Percentiles rank a stretch among this genome's conserved stretches.
phyloP scores from a whole-genome alignment of 106 monocot species.

The Dioscorea zingiberensis region DNA sequence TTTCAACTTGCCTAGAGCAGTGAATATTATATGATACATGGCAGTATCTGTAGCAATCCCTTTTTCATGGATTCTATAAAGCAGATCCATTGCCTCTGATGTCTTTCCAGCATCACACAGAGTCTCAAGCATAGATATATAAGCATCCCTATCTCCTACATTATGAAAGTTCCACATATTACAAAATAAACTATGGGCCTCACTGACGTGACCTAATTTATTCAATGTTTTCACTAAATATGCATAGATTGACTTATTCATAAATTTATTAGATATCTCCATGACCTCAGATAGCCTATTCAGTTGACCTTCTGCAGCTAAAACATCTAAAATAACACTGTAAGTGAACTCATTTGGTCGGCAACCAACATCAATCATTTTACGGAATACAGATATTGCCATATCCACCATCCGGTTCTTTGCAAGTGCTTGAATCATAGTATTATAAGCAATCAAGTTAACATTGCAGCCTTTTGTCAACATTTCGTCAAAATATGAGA shows the following conservation, averaged over 20 bases:
- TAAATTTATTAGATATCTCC: slow-evolving; percentile 60
- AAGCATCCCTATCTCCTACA: slow-evolving; percentile 67
- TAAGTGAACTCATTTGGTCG: slow-evolving; percentile 91
- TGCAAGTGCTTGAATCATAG: slow-evolving; percentile 84
- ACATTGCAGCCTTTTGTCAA: slow-evolving; percentile 48
- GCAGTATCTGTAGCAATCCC: slow-evolving; percentile 57
- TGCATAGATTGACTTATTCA: slow-evolving; percentile 66
- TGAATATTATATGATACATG: slow-evolving; percentile 86
- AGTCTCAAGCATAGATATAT: slow-evolving; percentile 74
- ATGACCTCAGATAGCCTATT: slow-evolving; percentile 58
- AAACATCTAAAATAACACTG: slow-evolving; percentile 52
- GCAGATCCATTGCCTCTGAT: slow-evolving; percentile 75
- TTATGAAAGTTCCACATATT: slow-evolving; percentile 79
- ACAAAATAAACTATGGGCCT: slow-evolving; percentile 83
- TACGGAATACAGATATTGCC: slow-evolving; percentile 60
- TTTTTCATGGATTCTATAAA: slow-evolving; percentile 74
- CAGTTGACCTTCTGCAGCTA: slow-evolving; percentile 53
- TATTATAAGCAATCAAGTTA: slow-evolving; percentile 80
- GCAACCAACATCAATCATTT: slow-evolving; percentile 80
- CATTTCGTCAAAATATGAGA: slow-evolving; percentile 78
- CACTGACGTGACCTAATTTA: slow-evolving; percentile 76
- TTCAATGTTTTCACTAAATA: slow-evolving; percentile 68
- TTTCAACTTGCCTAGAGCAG: slow-evolving; percentile 67
- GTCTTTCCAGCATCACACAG: slow-evolving; percentile 75
- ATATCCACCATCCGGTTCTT: slow-evolving; percentile 75